Percentiles rank a stretch among this genome's conserved stretches.
These are phyloP conservation scores for Lactarius tabidus DNA, from an alignment of 768 basidiomycete genomes.

Conservation along the genomic window DNA sequence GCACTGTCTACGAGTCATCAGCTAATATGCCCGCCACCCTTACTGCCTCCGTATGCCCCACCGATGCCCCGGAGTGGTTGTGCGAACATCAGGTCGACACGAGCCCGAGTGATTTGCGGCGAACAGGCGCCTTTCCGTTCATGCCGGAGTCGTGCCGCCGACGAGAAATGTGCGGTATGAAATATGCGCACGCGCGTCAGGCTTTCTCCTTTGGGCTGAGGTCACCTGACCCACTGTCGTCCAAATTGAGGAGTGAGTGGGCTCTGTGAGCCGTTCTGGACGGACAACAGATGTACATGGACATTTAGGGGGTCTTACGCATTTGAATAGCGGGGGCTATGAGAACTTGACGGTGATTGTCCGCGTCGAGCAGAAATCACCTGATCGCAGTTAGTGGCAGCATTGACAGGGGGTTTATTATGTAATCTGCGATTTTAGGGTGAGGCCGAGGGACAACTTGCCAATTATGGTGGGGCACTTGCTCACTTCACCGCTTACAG, in stretches of 20 bases:
- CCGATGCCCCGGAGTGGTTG: not conserved
- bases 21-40: slow-evolving; percentile 1
- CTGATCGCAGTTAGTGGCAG: not conserved
- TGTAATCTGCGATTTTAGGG: not conserved
- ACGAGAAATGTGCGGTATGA: slow-evolving; percentile 4
- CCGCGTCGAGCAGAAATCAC: not conserved
- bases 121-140: slow-evolving; percentile 3
- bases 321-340: not conserved
- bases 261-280: not conserved
- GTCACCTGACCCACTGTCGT: slow-evolving; percentile 5
- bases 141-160: slow-evolving; percentile 15
- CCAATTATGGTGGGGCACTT: slow-evolving; percentile 8
- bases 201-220: slow-evolving; percentile 21
- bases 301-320: not conserved
- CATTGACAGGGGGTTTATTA: slow-evolving; percentile 1
- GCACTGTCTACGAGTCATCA: not conserved
- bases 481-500: slow-evolving; percentile 11
- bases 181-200: slow-evolving; percentile 11
- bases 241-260: not conserved
- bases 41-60: not conserved
- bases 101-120: not conserved
- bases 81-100: not conserved
- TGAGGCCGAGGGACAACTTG: not conserved
- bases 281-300: not conserved
- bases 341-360: not conserved